These are phyloP conservation scores for Cyclotella distinguenda DNA, from an alignment of 108 stramenopile genomes.

Conservation along the genomic window DNA sequence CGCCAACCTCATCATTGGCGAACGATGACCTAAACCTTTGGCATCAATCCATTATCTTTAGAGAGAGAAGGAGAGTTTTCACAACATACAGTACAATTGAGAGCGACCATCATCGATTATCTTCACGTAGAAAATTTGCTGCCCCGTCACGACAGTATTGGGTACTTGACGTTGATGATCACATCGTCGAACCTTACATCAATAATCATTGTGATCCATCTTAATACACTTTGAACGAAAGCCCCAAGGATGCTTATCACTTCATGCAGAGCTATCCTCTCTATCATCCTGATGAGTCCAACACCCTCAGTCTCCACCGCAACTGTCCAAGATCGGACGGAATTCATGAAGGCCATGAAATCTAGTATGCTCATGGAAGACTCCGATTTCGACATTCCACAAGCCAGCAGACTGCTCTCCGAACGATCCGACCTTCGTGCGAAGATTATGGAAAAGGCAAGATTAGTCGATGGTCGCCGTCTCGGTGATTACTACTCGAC, in stretches of 20 bases:
- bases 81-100: too few relatives aligned
- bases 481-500: slow-evolving; percentile 9
- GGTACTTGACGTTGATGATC: too few relatives aligned
- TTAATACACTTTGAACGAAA: background rate
- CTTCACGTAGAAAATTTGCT: too few relatives aligned
- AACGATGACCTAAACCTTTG: too few relatives aligned
- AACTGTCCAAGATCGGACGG: background rate
- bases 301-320: background rate
- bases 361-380: background rate
- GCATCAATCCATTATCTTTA: too few relatives aligned
- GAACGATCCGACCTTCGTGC: slow-evolving; percentile 3
- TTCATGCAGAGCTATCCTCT: background rate
- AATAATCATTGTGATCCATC: too few relatives aligned
- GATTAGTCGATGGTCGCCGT: background rate
- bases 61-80: too few relatives aligned
- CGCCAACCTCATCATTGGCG: too few relatives aligned
- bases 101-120: too few relatives aligned
- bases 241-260: background rate
- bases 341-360: background rate
- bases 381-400: background rate
- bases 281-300: background rate
- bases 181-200: too few relatives aligned
- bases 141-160: too few relatives aligned
- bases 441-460: slow-evolving; percentile 8
- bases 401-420: background rate